Conservation (phyloP, 2,329 filamentous ascomycete genomes). For the Neopestalotiopsis rosae region DNA sequence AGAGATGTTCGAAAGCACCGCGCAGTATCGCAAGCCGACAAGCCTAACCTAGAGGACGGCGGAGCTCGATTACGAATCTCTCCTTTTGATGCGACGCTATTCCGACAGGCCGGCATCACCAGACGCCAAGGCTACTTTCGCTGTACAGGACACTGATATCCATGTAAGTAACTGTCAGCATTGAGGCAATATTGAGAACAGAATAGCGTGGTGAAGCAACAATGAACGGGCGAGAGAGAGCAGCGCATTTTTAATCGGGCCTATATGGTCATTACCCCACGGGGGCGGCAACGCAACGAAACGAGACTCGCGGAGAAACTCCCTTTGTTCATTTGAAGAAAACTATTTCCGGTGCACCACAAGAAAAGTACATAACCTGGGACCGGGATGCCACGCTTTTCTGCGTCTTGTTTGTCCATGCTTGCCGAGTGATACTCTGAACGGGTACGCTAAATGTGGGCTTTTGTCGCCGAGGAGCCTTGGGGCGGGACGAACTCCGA, state of each 20-base stretch:
- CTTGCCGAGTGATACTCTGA: background rate
- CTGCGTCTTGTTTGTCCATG: background rate
- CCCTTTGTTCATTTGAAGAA: background rate
- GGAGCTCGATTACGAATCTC: background rate
- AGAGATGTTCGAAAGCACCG: background rate
- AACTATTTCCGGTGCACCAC: background rate
- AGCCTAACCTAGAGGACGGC: background rate
- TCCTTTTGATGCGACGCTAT: background rate
- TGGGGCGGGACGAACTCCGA: background rate
- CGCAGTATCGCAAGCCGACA: background rate
- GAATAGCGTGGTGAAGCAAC: background rate
- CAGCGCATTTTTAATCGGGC: constrained; percentile 1
- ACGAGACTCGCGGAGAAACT: constrained; percentile 15
- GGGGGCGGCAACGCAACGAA: background rate
- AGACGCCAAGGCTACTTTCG: background rate
- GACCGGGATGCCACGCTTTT: constrained; percentile 2
- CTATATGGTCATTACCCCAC: background rate
- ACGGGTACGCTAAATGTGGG: background rate
- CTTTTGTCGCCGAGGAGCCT: background rate
- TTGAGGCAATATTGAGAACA: background rate
- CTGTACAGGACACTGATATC: background rate
- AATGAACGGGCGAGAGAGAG: background rate
- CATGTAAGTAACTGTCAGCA: background rate
- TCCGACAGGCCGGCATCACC: background rate
- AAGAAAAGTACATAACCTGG: background rate